phyloP scores from a whole-genome alignment of 2,329 filamentous ascomycete genomes.

The Verticillium albo-atrum region DNA sequence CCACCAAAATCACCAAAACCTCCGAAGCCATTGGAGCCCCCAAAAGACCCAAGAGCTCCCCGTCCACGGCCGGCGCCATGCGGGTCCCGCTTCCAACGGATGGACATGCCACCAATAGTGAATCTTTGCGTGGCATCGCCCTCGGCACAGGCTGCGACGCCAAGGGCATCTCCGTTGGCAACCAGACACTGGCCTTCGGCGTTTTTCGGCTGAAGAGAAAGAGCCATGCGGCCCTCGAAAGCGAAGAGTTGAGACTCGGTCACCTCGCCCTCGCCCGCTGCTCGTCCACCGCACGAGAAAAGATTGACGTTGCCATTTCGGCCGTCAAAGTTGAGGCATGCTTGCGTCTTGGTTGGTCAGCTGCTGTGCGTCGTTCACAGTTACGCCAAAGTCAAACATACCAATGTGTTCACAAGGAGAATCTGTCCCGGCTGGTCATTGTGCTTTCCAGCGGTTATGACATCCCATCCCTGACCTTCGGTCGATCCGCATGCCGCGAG shows the following conservation, averaged over 20 bases:
- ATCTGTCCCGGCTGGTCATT: slow-evolving; percentile 40
- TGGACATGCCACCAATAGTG: slow-evolving; percentile 14
- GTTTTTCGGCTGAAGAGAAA: slow-evolving; percentile 41
- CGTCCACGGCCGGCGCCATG: neutral
- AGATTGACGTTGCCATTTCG: slow-evolving; percentile 49
- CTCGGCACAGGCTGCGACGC: slow-evolving; percentile 36
- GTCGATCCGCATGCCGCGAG: slow-evolving; percentile 36
- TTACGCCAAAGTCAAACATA: slow-evolving; percentile 15
- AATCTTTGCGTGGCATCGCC: slow-evolving; percentile 39
- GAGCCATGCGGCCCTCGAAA: slow-evolving; percentile 35
- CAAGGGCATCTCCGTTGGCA: slow-evolving; percentile 36
- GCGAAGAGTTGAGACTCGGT: slow-evolving; percentile 48
- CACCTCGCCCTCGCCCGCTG: slow-evolving; percentile 46
- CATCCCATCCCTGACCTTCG: slow-evolving; percentile 40
- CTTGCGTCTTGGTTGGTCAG: slow-evolving; percentile 35
- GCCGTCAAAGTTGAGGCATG: slow-evolving; percentile 55
- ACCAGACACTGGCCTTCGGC: slow-evolving; percentile 41
- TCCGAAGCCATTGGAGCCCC: neutral
- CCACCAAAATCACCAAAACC: neutral
- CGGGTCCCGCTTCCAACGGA: neutral
- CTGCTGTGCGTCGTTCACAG: slow-evolving; percentile 8
- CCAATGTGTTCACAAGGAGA: slow-evolving; percentile 50
- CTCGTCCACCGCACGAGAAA: slow-evolving; percentile 55
- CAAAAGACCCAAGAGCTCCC: neutral
- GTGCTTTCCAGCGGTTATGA: slow-evolving; percentile 46